Evolutionary conservation across 345 rosid genomes (phyloP).

Genomic region (Erucastrum elatum): DNA sequence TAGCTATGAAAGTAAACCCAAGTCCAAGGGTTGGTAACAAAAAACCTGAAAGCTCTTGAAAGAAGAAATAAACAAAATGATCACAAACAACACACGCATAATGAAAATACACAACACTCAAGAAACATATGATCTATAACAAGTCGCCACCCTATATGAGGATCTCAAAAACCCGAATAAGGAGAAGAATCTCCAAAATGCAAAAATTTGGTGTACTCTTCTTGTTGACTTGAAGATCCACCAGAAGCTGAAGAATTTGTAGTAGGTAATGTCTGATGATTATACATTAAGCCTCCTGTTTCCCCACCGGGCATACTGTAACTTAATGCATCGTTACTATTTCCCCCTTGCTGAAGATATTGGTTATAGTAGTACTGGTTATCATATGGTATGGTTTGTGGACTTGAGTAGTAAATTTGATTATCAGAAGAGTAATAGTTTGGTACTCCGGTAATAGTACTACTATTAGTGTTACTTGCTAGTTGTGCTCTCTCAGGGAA

Average conservation of each 20-base stretch:
- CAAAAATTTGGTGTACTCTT: constrained; percentile 30
- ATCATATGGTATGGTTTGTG: constrained; percentile 24
- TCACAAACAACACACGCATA: constrained; percentile 30
- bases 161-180: constrained; percentile 33
- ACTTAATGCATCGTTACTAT: constrained; percentile 23
- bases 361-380: constrained; percentile 35
- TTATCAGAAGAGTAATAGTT: constrained; percentile 27
- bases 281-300: constrained; percentile 26
- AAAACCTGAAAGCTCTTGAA: constrained; percentile 6
- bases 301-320: constrained; percentile 26
- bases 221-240: constrained; percentile 38
- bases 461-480: constrained; percentile 29
- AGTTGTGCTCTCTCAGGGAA: constrained; percentile 75
- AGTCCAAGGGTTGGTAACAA: background rate
- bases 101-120: constrained; percentile 21
- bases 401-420: constrained; percentile 31
- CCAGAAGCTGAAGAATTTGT: constrained; percentile 36
- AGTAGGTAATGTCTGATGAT: constrained; percentile 24
- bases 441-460: constrained; percentile 20
- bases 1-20: background rate
- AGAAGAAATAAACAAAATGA: constrained; percentile 26
- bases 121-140: constrained; percentile 17
- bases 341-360: constrained; percentile 33
- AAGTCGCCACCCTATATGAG: background rate
- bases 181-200: constrained; percentile 41